Evolutionary conservation across 768 basidiomycete genomes (phyloP).

Genomic region (Rubroboletus satanas): DNA sequence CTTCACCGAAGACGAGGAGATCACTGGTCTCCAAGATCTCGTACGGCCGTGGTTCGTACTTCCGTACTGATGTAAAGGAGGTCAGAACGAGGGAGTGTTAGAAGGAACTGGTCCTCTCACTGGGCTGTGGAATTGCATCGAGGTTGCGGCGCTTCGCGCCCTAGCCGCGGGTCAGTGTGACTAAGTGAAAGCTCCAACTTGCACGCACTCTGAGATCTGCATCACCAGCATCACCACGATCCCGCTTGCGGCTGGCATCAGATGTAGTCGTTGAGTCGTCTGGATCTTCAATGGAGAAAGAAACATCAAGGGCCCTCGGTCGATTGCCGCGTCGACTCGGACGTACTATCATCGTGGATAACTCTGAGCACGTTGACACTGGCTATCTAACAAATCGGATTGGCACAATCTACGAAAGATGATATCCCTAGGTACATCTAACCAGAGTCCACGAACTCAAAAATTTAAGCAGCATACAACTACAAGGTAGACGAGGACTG

Average conservation of each 20-base stretch:
- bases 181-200: not conserved
- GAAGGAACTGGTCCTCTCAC: slow-evolving; percentile 8
- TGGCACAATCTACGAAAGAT: slow-evolving; percentile 1
- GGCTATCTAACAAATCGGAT: not conserved
- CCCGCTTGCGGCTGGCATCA: slow-evolving; percentile 28
- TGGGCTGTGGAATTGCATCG: slow-evolving; percentile 13
- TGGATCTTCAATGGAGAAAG: slow-evolving; percentile 43
- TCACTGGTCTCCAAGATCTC: slow-evolving; percentile 35
- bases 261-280: slow-evolving; percentile 26
- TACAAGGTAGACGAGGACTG: slow-evolving; percentile 6
- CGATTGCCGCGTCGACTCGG: slow-evolving; percentile 33
- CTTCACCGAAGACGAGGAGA: slow-evolving; percentile 41
- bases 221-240: slow-evolving; percentile 11
- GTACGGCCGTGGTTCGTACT: slow-evolving; percentile 34
- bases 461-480: slow-evolving; percentile 14
- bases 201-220: slow-evolving; percentile 16
- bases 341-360: not conserved
- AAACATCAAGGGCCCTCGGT: slow-evolving; percentile 53
- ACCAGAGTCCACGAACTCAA: slow-evolving; percentile 11
- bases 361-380: not conserved
- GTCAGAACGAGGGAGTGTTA: not conserved
- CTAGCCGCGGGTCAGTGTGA: slow-evolving; percentile 3
- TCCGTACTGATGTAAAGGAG: slow-evolving; percentile 30
- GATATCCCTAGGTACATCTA: slow-evolving; percentile 8
- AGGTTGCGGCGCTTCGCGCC: slow-evolving; percentile 27